phyloP scores from a whole-genome alignment of 73 alveolate species.

The Stentor coeruleus region DNA sequence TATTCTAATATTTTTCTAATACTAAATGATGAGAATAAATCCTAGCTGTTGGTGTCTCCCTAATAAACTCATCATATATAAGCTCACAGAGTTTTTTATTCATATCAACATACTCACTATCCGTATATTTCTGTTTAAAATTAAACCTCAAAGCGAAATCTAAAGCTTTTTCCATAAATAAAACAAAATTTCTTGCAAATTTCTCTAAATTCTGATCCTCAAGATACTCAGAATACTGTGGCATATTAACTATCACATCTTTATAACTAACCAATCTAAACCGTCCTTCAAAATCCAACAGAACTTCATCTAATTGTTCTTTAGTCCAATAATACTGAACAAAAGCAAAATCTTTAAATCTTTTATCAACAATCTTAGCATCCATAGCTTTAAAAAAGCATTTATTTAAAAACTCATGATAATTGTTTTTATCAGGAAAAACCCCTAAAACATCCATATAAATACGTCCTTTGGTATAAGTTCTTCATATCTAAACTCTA shows the following conservation, averaged over 20 bases:
- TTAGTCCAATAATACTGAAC: not conserved
- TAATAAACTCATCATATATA: no score
- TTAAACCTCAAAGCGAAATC: not conserved
- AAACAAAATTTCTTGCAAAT: not conserved
- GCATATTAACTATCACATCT: not conserved
- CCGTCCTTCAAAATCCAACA: not conserved
- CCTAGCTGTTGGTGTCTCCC: no score
- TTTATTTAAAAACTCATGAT: not conserved
- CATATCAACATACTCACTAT: no score
- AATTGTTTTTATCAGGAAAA: not conserved
- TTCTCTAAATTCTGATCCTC: not conserved
- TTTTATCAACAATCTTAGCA: not conserved
- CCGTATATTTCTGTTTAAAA: no score
- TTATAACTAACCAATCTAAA: not conserved
- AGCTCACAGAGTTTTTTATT: no score
- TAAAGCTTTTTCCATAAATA: not conserved
- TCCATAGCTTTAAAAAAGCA: not conserved
- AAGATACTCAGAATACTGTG: not conserved
- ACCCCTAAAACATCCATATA: not conserved
- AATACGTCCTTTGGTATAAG: not conserved
- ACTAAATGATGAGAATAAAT: no score
- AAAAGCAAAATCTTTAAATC: not conserved
- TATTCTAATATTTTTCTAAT: no score
- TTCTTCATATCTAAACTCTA: not conserved
- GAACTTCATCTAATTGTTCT: not conserved